A percentile compares a stretch with the other conserved stretches of the same genome.
phyloP scores from a whole-genome alignment of 768 basidiomycete genomes.

The Boletus rufocinnamomeus region DNA sequence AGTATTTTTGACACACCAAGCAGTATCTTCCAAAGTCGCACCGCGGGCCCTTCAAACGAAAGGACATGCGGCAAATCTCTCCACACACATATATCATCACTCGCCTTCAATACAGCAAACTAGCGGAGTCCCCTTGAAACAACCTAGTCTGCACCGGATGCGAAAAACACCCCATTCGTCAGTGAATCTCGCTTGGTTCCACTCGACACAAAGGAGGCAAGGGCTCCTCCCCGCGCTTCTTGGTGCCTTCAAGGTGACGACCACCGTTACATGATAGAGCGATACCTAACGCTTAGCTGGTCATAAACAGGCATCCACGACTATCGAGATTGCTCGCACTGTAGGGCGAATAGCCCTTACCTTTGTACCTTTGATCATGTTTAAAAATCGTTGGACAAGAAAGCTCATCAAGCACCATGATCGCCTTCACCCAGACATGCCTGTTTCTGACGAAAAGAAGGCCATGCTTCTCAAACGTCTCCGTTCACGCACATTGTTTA shows the following conservation, averaged over 20 bases:
- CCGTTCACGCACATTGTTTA: constrained; percentile 48
- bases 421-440: constrained; percentile 40
- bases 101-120: constrained; percentile 3
- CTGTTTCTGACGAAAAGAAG: constrained; percentile 55
- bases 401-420: constrained; percentile 50
- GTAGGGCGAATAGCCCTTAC: constrained; percentile 73
- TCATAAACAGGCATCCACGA: constrained; percentile 63
- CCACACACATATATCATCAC: neutral
- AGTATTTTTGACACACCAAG: constrained; percentile 1
- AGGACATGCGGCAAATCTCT: neutral
- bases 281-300: neutral
- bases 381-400: constrained; percentile 56
- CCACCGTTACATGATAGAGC: neutral
- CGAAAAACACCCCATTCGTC: constrained; percentile 5
- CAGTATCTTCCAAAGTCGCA: neutral
- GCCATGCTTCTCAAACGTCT: constrained; percentile 49
- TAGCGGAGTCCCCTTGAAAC: constrained; percentile 10
- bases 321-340: constrained; percentile 69
- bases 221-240: constrained; percentile 53
- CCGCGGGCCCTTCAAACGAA: neutral
- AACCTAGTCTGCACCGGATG: neutral
- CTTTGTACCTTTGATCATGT: constrained; percentile 66
- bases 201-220: constrained; percentile 40
- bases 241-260: constrained; percentile 61
- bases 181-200: constrained; percentile 35